Evolutionary conservation across 768 basidiomycete species (phyloP), one percentile per base, ranked within the genome.

Genomic region (Phlegmacium glaucopus): DNA sequence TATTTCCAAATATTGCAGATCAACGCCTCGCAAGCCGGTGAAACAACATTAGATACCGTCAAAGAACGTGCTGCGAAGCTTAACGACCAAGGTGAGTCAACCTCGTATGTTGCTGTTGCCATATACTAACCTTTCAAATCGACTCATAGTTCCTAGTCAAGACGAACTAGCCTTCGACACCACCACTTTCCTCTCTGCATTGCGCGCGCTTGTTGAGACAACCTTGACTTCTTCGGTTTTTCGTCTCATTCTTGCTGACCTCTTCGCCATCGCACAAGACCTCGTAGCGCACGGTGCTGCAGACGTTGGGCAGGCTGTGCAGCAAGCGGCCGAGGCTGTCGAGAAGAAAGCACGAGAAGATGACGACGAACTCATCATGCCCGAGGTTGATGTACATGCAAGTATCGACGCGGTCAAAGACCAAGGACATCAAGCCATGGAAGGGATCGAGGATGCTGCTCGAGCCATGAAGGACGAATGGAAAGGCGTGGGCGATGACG

Each of bases 221-320:
- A 39, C 60, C 6, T 38, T 71, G 17, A 66, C 65, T 6, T 74
- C 72, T 3, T 53, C 67, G 15, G 56, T 62, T 6, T 69, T 72
- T 57, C 67, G 71, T 4, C 57, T 68, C 27, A 45, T 70, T 13
- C 45, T 72, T 6, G 55, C 55, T n/a, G 69, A 71, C 41, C 48
- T 66, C 1, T 47, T 70, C 28, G 45, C 55, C 12, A 66, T 69
- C 10, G 49, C 61, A 7, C 63, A 64, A 34, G 61, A 70, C 22
- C 50, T 66, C 9, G 43, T 70, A 5, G 65, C 65, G 1, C 63
- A 64, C 29, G 57, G 60, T 4, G 71, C 70, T 9, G 52, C 57
- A 9, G 66, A 70, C 22, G 54, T 70, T 15, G 63, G 53, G 26
- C 49, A 51, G 4, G 55, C 65, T 12, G 70, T 71, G 1, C 63